Evolutionary conservation across 371 early-diverging fungal species (phyloP), one percentile per base, ranked within the genome.

Genomic region (Circinella umbellata): DNA sequence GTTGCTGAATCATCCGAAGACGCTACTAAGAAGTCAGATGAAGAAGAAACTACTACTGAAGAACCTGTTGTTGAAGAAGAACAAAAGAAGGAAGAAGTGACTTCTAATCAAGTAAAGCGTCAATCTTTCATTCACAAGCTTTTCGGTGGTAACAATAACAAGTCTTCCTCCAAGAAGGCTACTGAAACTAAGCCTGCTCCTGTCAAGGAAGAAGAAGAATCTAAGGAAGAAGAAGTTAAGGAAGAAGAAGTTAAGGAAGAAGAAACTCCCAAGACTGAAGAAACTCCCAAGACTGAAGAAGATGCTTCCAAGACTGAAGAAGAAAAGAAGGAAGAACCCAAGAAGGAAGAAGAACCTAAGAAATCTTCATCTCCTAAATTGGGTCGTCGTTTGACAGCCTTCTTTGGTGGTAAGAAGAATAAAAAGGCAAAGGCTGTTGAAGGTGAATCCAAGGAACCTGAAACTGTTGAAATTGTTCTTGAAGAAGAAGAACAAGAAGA

Each of bases 291-390:
- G 64, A 20, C 61, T 61, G 61, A 61, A 47, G 63, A 63, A 47
- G 63, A 63, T 0, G 27, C 42, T 38, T 6, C 63, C 5, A 46
- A 39, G 42, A 10, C 62, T 3, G 55, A 54, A 14, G 63, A 63
- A 20, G 65, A 74, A 49, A 59, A 49, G 42, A 68, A 76, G 53
- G 64, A 68, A 69, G 73, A 73, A 35, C 51, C 48, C 48, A 64
- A 64, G 64, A 64, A 64, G 53, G 63, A 69, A 34, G 60, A 67
- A 61, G 38, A 53, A 20, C 53, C 60, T 10, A 63, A 55, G 39
- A 69, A 69, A 54, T 63, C 63, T 13, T 64, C 53, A 37, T 64
- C 65, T 10, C 63, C 69, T 63, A 37, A 48, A 20, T 48, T 62
- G 13, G 69, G 69, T 46, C 63, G 69, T 46, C 69, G 69, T 42